These are phyloP conservation scores for Lathyrus tuberosus DNA, from an alignment of 306 rosid species.

Conservation along the genomic window DNA sequence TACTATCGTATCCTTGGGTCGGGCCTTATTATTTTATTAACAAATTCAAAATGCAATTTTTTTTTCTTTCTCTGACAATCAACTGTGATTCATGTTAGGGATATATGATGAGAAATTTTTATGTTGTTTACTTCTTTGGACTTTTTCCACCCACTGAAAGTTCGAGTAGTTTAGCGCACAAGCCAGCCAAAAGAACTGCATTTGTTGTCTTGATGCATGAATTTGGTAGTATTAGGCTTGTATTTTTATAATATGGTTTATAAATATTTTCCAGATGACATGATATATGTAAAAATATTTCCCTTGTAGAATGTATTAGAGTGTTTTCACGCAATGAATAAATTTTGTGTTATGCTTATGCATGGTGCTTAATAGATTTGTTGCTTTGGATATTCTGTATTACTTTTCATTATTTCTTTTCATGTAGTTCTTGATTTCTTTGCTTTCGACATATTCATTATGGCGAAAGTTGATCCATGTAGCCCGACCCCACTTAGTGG, in stretches of 20 bases:
- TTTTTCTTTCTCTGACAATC: background rate
- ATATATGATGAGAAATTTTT: background rate
- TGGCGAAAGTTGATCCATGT: too few relatives aligned
- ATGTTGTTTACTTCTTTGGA: background rate
- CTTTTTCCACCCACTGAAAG: background rate
- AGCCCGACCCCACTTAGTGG: too few relatives aligned
- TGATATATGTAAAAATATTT: background rate
- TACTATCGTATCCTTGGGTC: background rate
- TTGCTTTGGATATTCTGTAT: constrained; percentile 5
- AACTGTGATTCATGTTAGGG: background rate
- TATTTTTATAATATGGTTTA: background rate
- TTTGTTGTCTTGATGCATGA: background rate
- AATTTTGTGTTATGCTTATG: background rate
- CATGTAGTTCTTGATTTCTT: constrained; percentile 2
- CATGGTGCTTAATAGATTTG: background rate
- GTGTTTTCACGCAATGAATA: background rate
- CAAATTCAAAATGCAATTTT: background rate
- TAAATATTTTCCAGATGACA: background rate
- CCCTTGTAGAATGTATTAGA: background rate
- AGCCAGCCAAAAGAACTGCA: background rate
- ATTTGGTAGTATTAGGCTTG: background rate
- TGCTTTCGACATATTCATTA: constrained; percentile 2
- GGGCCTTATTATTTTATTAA: background rate
- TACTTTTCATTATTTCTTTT: background rate
- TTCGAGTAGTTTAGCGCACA: background rate